Evolutionary conservation across 2,329 filamentous ascomycete species (phyloP).

Genomic region (Botrytis aclada): DNA sequence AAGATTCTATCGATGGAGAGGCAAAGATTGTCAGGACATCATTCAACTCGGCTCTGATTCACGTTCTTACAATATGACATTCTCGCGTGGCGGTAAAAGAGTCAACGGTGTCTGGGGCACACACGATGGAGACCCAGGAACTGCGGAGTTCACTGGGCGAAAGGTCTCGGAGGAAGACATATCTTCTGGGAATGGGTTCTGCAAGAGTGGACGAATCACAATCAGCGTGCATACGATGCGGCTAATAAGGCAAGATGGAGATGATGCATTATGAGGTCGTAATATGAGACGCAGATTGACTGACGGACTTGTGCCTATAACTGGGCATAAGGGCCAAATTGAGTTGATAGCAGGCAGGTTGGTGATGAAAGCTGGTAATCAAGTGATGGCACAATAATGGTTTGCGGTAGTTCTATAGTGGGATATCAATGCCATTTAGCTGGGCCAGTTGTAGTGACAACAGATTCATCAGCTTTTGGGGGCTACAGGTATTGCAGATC

Average conservation of each 20-base stretch:
- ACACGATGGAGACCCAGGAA: neutral
- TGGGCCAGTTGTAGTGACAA: neutral
- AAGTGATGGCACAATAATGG: neutral
- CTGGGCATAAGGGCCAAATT: neutral
- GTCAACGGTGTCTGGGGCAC: neutral
- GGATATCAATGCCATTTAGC: neutral
- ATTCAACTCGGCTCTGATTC: neutral
- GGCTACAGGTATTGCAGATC: neutral
- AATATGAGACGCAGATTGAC: neutral
- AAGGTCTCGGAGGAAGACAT: neutral
- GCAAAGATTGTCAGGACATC: neutral
- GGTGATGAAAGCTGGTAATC: neutral
- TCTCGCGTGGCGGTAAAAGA: neutral
- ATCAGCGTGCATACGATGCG: neutral
- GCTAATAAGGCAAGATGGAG: neutral
- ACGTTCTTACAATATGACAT: neutral
- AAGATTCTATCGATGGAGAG: slow-evolving; percentile 4
- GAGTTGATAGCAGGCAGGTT: neutral
- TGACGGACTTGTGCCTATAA: neutral
- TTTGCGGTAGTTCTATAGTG: neutral
- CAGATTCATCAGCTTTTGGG: neutral
- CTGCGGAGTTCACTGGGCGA: neutral
- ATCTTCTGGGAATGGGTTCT: neutral
- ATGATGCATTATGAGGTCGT: neutral
- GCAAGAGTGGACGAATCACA: neutral